These are phyloP conservation scores for Lipomyces kockii DNA, from an alignment of 805 yeast genomes.

Conservation along the genomic window DNA sequence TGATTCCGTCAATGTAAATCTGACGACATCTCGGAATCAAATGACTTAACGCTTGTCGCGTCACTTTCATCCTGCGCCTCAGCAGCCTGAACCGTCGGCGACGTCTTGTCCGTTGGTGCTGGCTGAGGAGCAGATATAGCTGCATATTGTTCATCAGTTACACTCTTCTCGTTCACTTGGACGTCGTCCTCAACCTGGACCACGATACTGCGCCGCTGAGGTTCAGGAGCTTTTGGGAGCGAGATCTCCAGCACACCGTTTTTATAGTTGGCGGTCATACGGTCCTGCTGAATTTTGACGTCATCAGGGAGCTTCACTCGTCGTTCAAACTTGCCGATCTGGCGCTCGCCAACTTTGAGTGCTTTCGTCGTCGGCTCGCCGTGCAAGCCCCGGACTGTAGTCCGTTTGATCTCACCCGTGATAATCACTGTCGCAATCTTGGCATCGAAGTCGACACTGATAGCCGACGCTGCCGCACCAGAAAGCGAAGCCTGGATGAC, in stretches of 20 bases:
- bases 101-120: not conserved
- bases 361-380: slow-evolving; percentile 14
- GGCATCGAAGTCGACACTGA: slow-evolving; percentile 31
- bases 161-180: not conserved
- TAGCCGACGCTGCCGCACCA: slow-evolving; percentile 20
- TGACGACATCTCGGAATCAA: not conserved
- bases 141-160: not conserved
- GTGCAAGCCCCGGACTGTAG: slow-evolving; percentile 5
- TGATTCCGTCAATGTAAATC: not conserved
- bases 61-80: not conserved
- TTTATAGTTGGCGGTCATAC: slow-evolving; percentile 53
- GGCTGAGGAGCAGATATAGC: not conserved
- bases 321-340: slow-evolving; percentile 52
- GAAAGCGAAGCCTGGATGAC: slow-evolving; percentile 22
- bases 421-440: slow-evolving; percentile 7
- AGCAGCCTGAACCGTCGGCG: not conserved
- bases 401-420: slow-evolving; percentile 19
- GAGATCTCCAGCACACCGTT: slow-evolving; percentile 53
- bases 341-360: slow-evolving; percentile 43
- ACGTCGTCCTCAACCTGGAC: slow-evolving; percentile 9
- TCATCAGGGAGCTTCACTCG: slow-evolving; percentile 49
- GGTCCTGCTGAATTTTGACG: slow-evolving; percentile 50
- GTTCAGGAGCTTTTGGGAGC: slow-evolving; percentile 48
- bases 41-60: not conserved
- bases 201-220: not conserved